Conservation (phyloP, 306 rosid species). For the Hylodesmum podocarpum region DNA sequence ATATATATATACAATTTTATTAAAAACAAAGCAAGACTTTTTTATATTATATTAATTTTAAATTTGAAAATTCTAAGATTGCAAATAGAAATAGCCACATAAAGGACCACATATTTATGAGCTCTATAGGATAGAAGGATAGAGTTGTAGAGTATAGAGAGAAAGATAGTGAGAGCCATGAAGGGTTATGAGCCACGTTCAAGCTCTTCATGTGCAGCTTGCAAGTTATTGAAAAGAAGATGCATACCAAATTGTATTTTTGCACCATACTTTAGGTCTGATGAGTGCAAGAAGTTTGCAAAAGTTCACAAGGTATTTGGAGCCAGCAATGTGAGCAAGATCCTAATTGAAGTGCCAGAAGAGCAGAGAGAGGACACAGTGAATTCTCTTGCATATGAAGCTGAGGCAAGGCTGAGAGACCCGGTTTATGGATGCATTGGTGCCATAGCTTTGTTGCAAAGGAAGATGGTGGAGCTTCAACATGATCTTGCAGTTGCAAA, state of each 20-base stretch:
- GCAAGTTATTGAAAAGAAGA: conserved; percentile 80
- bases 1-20: background rate
- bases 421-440: conserved; percentile 99
- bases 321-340: conserved; percentile 96
- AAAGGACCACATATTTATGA: conserved; percentile 39
- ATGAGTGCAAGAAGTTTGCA: conserved; percentile 80
- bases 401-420: conserved; percentile 79
- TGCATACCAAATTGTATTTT: conserved; percentile 81
- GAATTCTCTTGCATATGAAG: conserved; percentile 83
- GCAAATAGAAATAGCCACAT: background rate
- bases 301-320: conserved; percentile 95
- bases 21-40: background rate
- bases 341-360: conserved; percentile 75
- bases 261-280: conserved; percentile 80
- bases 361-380: conserved; percentile 84
- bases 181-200: conserved; percentile 79
- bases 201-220: conserved; percentile 92
- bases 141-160: conserved; percentile 22
- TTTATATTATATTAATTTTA: background rate
- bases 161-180: conserved; percentile 44
- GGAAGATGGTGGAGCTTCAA: conserved; percentile 73
- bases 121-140: conserved; percentile 24
- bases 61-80: background rate
- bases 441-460: conserved; percentile 68
- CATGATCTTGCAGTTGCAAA: conserved; percentile 77